Evolutionary conservation across 805 yeast species (phyloP).

Genomic region (Hyphopichia homilentoma): DNA sequence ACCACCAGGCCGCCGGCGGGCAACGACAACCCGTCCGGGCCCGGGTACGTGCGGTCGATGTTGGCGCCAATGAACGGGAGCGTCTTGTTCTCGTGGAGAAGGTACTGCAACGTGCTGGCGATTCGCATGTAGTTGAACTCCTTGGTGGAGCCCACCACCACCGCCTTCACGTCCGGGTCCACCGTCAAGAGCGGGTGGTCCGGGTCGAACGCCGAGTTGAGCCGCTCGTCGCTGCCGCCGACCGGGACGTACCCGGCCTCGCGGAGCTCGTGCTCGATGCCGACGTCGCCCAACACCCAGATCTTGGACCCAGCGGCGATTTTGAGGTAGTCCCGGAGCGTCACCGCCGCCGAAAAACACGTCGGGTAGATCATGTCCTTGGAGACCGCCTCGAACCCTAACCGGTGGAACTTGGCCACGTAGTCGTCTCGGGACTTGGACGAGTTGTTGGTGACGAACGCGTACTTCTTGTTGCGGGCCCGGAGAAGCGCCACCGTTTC

Average conservation of each 20-base stretch:
- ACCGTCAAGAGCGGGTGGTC: conserved; percentile 23
- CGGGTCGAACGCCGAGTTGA: conserved; percentile 23
- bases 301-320: conserved; percentile 29
- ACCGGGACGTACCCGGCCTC: conserved; percentile 30
- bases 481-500: conserved; percentile 21
- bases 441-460: conserved; percentile 38
- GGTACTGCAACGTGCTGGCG: conserved; percentile 34
- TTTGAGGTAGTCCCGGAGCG: conserved; percentile 18
- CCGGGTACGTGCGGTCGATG: conserved; percentile 40
- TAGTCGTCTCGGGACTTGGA: conserved; percentile 32
- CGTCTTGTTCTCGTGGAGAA: conserved; percentile 24
- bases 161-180: conserved; percentile 37
- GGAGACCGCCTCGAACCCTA: conserved; percentile 26
- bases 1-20: conserved; percentile 43
- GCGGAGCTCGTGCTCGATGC: conserved; percentile 32
- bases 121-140: conserved; percentile 34
- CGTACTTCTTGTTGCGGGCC: conserved; percentile 20
- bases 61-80: conserved; percentile 39
- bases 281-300: conserved; percentile 40
- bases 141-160: conserved; percentile 38
- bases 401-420: conserved; percentile 24
- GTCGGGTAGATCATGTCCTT: conserved; percentile 33
- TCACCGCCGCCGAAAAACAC: conserved; percentile 32
- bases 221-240: conserved; percentile 30
- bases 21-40: conserved; percentile 30